These are phyloP conservation scores for Maudiozyma serrabonitensis DNA, from an alignment of 805 yeast genomes.

Conservation along the genomic window DNA sequence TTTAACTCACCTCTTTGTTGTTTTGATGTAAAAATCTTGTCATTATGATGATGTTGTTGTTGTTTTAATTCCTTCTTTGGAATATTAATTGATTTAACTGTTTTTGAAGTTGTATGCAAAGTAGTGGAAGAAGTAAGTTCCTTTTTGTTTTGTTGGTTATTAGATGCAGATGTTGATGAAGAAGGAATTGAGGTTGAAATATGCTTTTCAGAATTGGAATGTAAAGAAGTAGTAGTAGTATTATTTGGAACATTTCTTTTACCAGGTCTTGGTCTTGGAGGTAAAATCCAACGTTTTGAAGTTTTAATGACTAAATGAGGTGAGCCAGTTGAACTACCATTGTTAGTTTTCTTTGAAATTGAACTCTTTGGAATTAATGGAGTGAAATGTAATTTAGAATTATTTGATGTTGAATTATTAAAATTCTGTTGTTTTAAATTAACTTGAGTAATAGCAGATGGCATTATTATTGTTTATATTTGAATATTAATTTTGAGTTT, in stretches of 20 bases:
- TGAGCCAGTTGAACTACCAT: neutral
- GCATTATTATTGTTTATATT: neutral
- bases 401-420: neutral
- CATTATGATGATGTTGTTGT: neutral
- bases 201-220: neutral
- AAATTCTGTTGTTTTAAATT: conserved; percentile 1
- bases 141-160: neutral
- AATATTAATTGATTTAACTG: neutral
- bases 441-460: neutral
- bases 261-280: conserved; percentile 76
- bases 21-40: neutral
- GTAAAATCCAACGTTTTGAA: conserved; percentile 74
- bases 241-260: conserved; percentile 34
- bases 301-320: conserved; percentile 32
- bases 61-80: neutral
- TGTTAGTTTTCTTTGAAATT: neutral
- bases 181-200: neutral
- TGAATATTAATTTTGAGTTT: neutral
- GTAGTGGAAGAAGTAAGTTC: neutral
- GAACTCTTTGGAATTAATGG: conserved; percentile 8
- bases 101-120: neutral
- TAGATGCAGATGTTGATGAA: neutral
- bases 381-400: conserved; percentile 5
- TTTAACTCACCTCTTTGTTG: conserved; percentile 1
- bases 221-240: conserved; percentile 2